Base-by-base conservation (phyloP, 1,284 basidiomycete species). In the Xanthoconium separans region DNA sequence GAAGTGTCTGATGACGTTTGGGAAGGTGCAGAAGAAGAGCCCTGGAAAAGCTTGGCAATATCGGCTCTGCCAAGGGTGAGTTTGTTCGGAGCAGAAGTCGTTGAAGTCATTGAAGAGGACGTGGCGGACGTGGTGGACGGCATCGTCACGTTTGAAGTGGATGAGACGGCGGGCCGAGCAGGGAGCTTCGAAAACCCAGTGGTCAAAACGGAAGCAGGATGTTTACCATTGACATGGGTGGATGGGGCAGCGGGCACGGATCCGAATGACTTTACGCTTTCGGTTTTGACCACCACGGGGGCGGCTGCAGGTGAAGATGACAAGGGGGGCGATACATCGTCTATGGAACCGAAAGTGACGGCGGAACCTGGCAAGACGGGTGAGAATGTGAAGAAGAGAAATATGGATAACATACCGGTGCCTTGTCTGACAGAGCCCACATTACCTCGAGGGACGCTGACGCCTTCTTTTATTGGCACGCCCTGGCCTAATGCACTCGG, bases 311-410 rank as follows among this genome's bases (percentile, higher is more conserved):
- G 84, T 33, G 86, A 86, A 47, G 86, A 83, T 37, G 87, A 85
- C 61, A 87, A 83, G 58, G 85, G 78, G 50, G 84, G 81, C 56
- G 81, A 75, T 59, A 75, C 77, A 71, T 89, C 83, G 70, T 87
- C 83, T 78, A 94, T 90, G 43, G 92, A 93, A 63, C 92, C 92
- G 75, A 94, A 94, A 59, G 81, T 90, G 61, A 88, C 84, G 56
- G 80, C 72, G 55, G 83, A 81, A 62, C 79, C 85, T 89, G 56
- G 33, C 22, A 33, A 24, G 45, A 49, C 47, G 45, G 40, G 36
- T 61, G 7, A 57, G 43, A 12, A 46, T n/a, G 12, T 36, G 11
- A 33, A 51, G 0, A 33, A 22, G 22, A 41, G 8, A 9, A 29
- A 2, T 1, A 44, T 11, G 43, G 7, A 33, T 7, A 40, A 3